phyloP scores from a whole-genome alignment of 495 filamentous ascomycete genomes.

The Neurospora sp. region DNA sequence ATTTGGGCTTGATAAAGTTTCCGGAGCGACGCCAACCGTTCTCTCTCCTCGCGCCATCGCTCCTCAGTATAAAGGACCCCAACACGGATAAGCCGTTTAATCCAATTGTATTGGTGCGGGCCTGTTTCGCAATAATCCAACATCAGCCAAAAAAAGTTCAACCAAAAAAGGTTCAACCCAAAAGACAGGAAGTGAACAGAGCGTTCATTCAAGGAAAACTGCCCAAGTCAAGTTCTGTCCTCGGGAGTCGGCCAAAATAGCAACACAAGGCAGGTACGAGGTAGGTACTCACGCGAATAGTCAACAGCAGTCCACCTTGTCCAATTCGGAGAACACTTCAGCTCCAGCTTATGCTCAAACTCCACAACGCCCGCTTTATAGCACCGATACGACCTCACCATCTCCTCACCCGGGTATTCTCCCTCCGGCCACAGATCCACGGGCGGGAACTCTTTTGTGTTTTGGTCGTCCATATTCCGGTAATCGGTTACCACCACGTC shows the following conservation, averaged over 20 bases:
- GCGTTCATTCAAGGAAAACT: not conserved
- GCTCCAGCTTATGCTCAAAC: not conserved
- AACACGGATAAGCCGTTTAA: fast-evolving
- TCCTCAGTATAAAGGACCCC: not conserved
- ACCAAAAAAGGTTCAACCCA: not conserved
- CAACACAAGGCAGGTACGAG: not conserved
- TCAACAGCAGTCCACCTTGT: not conserved
- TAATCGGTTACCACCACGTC: not conserved
- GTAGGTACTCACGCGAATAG: not conserved
- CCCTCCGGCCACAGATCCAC: not conserved
- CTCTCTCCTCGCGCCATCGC: not conserved
- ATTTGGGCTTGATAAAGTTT: not conserved
- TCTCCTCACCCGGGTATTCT: not conserved
- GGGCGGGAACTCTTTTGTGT: not conserved
- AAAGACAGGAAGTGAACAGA: not conserved
- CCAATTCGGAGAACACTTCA: not conserved
- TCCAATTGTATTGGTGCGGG: not conserved
- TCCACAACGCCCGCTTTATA: not conserved
- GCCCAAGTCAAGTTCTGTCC: not conserved
- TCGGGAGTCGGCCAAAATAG: not conserved
- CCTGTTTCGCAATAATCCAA: not conserved
- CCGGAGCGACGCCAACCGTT: not conserved
- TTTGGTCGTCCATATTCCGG: too few species aligned
- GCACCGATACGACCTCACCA: not conserved
- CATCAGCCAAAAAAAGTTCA: not conserved